These are phyloP conservation scores for Turnera subulata DNA, from an alignment of 345 rosid species.

Conservation along the genomic window DNA sequence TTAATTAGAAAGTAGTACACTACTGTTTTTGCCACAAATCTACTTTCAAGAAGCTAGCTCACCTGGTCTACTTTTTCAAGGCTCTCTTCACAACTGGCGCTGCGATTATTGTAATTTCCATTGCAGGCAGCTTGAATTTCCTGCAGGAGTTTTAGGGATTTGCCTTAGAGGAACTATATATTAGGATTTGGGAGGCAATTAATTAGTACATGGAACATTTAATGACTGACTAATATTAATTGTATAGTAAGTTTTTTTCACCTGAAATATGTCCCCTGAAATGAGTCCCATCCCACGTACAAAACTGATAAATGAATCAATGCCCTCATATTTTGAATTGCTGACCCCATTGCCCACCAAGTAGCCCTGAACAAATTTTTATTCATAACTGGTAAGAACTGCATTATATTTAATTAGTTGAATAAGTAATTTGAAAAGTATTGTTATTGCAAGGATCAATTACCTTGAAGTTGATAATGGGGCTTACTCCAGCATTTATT, in stretches of 20 bases:
- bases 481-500: conserved; percentile 26
- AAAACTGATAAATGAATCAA: conserved; percentile 29
- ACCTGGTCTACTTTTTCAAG: conserved; percentile 27
- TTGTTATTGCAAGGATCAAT: background rate
- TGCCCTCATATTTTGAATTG: conserved; percentile 13
- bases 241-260: background rate
- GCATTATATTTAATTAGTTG: too few relatives aligned
- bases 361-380: conserved; percentile 35
- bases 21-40: too few relatives aligned
- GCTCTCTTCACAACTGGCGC: conserved; percentile 9
- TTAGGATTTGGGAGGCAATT: too few relatives aligned
- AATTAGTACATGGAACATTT: too few relatives aligned
- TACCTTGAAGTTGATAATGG: conserved; percentile 41
- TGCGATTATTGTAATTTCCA: conserved; percentile 24
- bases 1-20: too few relatives aligned
- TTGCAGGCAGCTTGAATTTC: conserved; percentile 25
- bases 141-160: conserved; percentile 13
- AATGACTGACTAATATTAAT: too few relatives aligned
- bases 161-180: too few relatives aligned
- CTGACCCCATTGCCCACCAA: conserved; percentile 40
- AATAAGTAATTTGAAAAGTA: background rate
- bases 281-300: conserved; percentile 46
- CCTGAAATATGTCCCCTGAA: conserved; percentile 34
- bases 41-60: conserved; percentile 1
- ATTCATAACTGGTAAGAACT: too few relatives aligned